Percentiles rank a stretch among this genome's conserved stretches.
Conservation (phyloP, 2,329 filamentous ascomycete species). For the Colletotrichum endophyticum region DNA sequence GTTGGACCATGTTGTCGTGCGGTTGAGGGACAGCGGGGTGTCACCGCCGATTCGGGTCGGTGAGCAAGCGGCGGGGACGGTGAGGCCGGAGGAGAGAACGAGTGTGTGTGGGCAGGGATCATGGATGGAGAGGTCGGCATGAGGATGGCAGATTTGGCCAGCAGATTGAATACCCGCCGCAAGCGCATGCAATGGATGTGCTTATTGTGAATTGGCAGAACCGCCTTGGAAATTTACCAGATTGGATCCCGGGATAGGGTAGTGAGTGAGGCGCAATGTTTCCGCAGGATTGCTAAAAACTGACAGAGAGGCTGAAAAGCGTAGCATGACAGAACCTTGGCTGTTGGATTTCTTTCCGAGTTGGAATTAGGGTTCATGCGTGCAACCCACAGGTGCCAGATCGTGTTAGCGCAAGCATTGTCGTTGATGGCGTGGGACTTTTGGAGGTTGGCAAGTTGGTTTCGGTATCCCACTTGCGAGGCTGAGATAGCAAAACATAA, state of each 20-base stretch:
- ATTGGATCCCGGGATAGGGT: background rate
- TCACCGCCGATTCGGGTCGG: constrained; percentile 4
- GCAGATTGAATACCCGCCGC: background rate
- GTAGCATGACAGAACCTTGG: background rate
- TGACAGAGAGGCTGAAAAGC: background rate
- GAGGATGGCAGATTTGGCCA: background rate
- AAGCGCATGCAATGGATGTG: background rate
- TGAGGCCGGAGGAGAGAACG: background rate
- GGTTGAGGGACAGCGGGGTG: background rate
- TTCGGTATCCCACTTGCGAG: background rate
- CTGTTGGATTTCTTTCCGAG: background rate
- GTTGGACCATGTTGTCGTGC: background rate
- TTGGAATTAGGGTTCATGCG: background rate
- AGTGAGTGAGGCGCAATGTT: background rate
- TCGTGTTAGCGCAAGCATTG: background rate
- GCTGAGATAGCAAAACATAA: background rate
- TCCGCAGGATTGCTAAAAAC: background rate
- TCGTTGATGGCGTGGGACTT: background rate
- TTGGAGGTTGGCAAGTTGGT: background rate
- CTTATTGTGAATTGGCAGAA: background rate
- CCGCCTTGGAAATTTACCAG: background rate
- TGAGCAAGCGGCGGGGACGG: background rate
- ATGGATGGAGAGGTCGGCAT: background rate
- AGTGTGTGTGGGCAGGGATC: background rate
- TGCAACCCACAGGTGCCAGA: background rate